These are phyloP conservation scores for Collybiopsis luxurians DNA, from an alignment of 768 basidiomycete species.

Conservation along the genomic window DNA sequence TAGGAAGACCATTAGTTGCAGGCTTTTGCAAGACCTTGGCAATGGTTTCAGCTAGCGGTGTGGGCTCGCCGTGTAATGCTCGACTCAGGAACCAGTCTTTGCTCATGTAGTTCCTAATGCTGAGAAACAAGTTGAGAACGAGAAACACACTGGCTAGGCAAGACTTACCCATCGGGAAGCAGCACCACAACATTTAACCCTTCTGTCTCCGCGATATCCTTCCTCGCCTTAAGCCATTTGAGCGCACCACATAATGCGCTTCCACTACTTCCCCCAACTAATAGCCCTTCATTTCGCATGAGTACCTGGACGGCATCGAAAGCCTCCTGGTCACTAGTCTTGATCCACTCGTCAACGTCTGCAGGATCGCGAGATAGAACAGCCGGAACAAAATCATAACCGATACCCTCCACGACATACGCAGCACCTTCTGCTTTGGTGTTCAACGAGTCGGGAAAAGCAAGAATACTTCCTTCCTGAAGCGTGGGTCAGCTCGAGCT, in stretches of 20 bases:
- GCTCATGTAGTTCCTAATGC: conserved; percentile 93
- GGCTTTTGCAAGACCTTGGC: conserved; percentile 27
- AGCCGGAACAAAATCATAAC: conserved; percentile 89
- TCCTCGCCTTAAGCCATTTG: conserved; percentile 69
- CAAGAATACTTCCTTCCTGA: conserved; percentile 89
- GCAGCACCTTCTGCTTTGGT: conserved; percentile 40
- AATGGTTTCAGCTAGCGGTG: conserved; percentile 52
- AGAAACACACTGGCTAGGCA: neutral
- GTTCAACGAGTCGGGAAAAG: conserved; percentile 67
- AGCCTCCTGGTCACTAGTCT: conserved; percentile 78
- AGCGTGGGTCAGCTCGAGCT: conserved; percentile 7
- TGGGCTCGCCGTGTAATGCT: conserved; percentile 52
- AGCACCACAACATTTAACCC: conserved; percentile 89
- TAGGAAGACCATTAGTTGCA: no score
- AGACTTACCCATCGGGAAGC: conserved; percentile 82
- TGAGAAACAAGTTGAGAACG: conserved; percentile 20
- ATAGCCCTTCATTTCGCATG: conserved; percentile 83
- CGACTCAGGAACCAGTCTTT: conserved; percentile 88
- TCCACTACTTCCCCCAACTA: conserved; percentile 94
- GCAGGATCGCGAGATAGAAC: conserved; percentile 66
- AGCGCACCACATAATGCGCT: conserved; percentile 79
- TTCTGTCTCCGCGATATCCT: conserved; percentile 55
- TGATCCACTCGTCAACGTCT: conserved; percentile 79
- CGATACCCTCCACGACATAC: conserved; percentile 95
- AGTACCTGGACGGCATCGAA: conserved; percentile 72